phyloP scores from a whole-genome alignment of 805 yeast genomes.

The Candida sphagnicola region DNA sequence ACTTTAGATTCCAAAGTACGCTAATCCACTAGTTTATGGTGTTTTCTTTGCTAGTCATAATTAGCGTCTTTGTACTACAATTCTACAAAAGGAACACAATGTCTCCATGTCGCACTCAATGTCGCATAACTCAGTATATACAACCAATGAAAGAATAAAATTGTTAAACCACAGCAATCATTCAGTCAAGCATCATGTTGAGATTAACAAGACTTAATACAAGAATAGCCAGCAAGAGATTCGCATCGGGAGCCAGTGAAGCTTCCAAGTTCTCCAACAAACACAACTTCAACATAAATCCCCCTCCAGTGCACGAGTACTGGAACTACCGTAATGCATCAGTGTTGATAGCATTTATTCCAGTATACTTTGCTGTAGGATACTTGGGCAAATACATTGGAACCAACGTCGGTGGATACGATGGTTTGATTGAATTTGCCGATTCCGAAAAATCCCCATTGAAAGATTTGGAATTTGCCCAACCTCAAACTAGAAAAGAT shows the following conservation, averaged over 20 bases:
- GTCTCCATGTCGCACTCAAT: too few species aligned
- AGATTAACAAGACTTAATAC: neutral
- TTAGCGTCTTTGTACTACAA: too few species aligned
- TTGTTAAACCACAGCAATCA: too few species aligned
- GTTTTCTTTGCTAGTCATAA: too few species aligned
- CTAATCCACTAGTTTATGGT: too few species aligned
- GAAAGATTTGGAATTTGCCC: constrained; percentile 34
- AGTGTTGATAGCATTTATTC: constrained; percentile 35
- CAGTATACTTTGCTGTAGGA: constrained; percentile 31
- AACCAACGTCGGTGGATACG: constrained; percentile 24
- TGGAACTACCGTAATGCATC: constrained; percentile 38
- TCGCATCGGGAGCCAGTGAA: constrained; percentile 16
- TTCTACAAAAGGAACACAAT: too few species aligned
- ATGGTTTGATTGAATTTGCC: constrained; percentile 30
- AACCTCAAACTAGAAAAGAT: constrained; percentile 26
- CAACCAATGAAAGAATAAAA: neutral
- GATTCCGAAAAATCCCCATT: constrained; percentile 36
- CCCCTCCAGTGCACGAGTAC: constrained; percentile 44
- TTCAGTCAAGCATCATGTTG: constrained; percentile 1
- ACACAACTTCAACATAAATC: constrained; percentile 37
- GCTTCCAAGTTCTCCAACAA: constrained; percentile 39
- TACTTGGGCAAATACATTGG: constrained; percentile 31
- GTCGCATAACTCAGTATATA: too few species aligned
- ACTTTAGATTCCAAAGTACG: too few species aligned
- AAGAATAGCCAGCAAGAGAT: constrained; percentile 22